Evolutionary conservation across 2,329 filamentous ascomycete species (phyloP).

Genomic region (Polytolypa hystricis): DNA sequence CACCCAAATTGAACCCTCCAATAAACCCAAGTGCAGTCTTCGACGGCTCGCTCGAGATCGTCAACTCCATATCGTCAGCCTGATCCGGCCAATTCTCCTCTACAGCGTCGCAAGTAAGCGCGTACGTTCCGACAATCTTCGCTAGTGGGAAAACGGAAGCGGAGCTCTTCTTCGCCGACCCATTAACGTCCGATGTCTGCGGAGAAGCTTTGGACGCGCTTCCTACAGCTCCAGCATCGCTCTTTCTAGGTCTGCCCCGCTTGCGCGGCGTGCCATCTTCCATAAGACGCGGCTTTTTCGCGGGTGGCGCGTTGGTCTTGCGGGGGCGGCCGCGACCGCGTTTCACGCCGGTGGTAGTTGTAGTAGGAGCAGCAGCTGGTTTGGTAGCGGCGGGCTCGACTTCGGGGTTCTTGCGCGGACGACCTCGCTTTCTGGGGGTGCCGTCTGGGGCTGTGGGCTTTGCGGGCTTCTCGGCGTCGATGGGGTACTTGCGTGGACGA

Average conservation of each 20-base stretch:
- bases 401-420: constrained; percentile 7
- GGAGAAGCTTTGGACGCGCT: neutral
- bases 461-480: constrained; percentile 6
- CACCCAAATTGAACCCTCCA: constrained; percentile 11
- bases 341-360: neutral
- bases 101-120: constrained; percentile 8
- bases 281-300: constrained; percentile 1
- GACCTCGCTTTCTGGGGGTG: constrained; percentile 11
- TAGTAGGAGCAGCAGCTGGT: neutral
- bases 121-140: constrained; percentile 11
- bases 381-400: neutral
- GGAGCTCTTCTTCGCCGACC: neutral
- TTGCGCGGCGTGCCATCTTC: neutral
- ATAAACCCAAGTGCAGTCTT: constrained; percentile 5
- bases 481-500: constrained; percentile 9
- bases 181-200: neutral
- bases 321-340: constrained; percentile 1
- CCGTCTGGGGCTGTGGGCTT: constrained; percentile 7
- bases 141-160: constrained; percentile 2
- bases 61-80: constrained; percentile 10
- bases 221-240: neutral
- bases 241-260: constrained; percentile 10
- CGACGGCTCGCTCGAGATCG: constrained; percentile 7
- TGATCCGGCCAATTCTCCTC: constrained; percentile 10
- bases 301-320: neutral